A percentile compares a stretch with the other conserved stretches of the same genome.
Evolutionary conservation across 208 protist species (phyloP).

Genomic region (Acanthamoeba triangularis): DNA sequence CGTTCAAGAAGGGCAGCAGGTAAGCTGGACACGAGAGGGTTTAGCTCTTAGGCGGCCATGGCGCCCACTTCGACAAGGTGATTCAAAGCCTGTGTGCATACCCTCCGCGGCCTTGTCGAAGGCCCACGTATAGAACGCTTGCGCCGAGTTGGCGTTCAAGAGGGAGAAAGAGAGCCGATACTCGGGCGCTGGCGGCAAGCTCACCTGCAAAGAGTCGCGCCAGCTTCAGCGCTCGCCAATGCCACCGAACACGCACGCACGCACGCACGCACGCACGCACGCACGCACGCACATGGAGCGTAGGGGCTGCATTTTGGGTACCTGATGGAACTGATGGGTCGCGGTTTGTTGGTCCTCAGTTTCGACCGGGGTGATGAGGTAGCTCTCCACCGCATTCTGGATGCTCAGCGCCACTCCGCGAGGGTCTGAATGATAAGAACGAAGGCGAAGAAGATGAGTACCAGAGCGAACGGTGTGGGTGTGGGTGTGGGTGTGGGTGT

Average conservation of each 20-base stretch:
- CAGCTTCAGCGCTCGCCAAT: background rate
- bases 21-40: background rate
- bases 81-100: background rate
- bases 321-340: slow-evolving; percentile 1
- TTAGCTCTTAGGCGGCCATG: background rate
- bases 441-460: background rate
- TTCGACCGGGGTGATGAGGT: background rate
- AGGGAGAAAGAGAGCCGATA: slow-evolving; percentile 82
- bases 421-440: background rate
- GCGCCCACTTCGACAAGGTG: background rate
- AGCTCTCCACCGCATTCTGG: background rate
- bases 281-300: too few species aligned
- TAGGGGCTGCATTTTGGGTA: background rate
- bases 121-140: slow-evolving; percentile 2
- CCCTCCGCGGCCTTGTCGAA: slow-evolving; percentile 1
- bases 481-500: background rate
- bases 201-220: background rate
- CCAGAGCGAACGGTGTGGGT: too few species aligned
- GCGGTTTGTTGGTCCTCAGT: background rate
- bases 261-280: background rate
- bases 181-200: slow-evolving; percentile 77
- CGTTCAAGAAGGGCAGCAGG: background rate
- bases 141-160: slow-evolving; percentile 77
- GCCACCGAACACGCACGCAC: background rate
- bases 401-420: background rate